These are phyloP conservation scores for Pestalotiopsis sp. DNA, from an alignment of 2,329 filamentous ascomycete genomes.

Conservation along the genomic window DNA sequence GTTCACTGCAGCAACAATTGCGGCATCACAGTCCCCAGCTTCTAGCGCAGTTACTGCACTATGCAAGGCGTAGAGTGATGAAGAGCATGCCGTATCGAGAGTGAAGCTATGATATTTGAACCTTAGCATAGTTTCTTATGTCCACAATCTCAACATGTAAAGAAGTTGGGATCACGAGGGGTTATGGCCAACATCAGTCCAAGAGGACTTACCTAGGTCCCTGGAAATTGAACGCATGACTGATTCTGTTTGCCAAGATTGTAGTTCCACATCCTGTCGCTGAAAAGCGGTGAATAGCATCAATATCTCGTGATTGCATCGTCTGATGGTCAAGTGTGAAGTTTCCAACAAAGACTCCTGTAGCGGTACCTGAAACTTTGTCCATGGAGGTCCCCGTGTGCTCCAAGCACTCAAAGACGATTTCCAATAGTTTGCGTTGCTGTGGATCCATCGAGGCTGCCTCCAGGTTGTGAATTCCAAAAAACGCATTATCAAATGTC, in stretches of 20 bases:
- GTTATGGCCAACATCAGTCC: not conserved
- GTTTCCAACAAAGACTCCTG: conserved; percentile 25
- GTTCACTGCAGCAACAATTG: conserved; percentile 25
- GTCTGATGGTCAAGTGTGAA: conserved; percentile 22
- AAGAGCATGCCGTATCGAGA: conserved; percentile 33
- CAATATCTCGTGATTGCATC: conserved; percentile 21
- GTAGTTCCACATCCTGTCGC: conserved; percentile 25
- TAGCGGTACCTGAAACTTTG: conserved; percentile 13
- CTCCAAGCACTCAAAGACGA: conserved; percentile 33
- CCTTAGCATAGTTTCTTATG: not conserved
- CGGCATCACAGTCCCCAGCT: conserved; percentile 20
- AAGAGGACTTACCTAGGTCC: conserved; percentile 23
- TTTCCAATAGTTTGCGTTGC: conserved; percentile 34
- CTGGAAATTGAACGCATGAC: conserved; percentile 31
- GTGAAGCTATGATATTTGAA: conserved; percentile 21
- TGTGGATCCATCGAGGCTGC: conserved; percentile 30
- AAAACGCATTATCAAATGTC: conserved; percentile 28
- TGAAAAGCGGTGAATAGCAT: conserved; percentile 24
- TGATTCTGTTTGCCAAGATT: conserved; percentile 32
- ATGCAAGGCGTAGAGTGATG: conserved; percentile 24
- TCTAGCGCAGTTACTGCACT: conserved; percentile 17
- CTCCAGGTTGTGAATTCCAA: conserved; percentile 28
- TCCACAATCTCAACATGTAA: not conserved
- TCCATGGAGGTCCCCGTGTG: conserved; percentile 17
- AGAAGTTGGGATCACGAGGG: no score